Percentiles rank a stretch among this genome's conserved stretches.
phyloP scores from a whole-genome alignment of 148 eudicot genomes.

The Cornus controversa region DNA sequence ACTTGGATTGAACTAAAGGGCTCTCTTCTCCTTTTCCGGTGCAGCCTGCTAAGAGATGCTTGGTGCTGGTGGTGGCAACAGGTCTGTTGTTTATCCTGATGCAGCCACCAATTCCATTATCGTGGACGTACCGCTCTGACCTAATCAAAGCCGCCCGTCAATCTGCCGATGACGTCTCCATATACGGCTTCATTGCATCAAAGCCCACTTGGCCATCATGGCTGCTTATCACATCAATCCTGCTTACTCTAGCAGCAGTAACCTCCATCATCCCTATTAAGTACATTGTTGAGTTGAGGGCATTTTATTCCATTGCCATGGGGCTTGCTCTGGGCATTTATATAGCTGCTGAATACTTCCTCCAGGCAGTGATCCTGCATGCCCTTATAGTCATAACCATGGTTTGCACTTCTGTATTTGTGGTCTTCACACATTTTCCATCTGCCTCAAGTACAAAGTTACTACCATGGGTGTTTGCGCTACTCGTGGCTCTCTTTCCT shows the following conservation, averaged over 20 bases:
- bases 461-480: constrained; percentile 95
- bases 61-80: constrained; percentile 75
- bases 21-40: constrained; percentile 13
- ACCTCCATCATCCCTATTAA: constrained; percentile 87
- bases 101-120: constrained; percentile 87
- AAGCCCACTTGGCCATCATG: constrained; percentile 99
- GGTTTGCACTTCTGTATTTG: constrained; percentile 83
- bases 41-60: constrained; percentile 91
- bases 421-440: constrained; percentile 88
- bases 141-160: constrained; percentile 81
- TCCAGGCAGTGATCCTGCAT: constrained; percentile 78
- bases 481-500: constrained; percentile 97
- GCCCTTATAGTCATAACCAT: constrained; percentile 76
- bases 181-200: constrained; percentile 80
- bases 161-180: constrained; percentile 88
- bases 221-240: constrained; percentile 80
- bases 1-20: constrained; percentile 1
- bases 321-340: constrained; percentile 86
- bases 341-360: constrained; percentile 89
- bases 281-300: constrained; percentile 82
- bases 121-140: constrained; percentile 82
- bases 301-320: constrained; percentile 70
- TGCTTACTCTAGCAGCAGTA: constrained; percentile 85
- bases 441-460: constrained; percentile 90
- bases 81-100: constrained; percentile 75